These are phyloP conservation scores for Aspergillus clavatus DNA, from an alignment of 2,329 filamentous ascomycete species.

Conservation along the genomic window DNA sequence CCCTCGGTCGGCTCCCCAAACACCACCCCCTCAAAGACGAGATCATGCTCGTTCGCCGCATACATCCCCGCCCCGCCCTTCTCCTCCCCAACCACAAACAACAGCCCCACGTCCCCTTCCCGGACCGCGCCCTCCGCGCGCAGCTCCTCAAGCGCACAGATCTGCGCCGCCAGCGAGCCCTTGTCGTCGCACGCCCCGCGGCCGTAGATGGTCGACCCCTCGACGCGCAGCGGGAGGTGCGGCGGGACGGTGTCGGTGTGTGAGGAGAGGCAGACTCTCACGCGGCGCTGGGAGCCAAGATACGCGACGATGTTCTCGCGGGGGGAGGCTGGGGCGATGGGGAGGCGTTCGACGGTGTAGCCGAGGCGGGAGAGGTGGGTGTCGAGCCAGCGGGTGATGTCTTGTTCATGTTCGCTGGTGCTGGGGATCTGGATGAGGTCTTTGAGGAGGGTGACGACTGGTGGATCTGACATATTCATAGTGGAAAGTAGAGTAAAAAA, in stretches of 20 bases:
- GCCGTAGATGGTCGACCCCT: slow-evolving; percentile 55
- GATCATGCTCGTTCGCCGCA: slow-evolving; percentile 42
- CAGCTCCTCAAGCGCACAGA: slow-evolving; percentile 61
- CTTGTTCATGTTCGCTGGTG: slow-evolving; percentile 35
- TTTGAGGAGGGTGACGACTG: slow-evolving; percentile 27
- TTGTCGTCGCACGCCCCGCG: slow-evolving; percentile 61
- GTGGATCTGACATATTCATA: not conserved
- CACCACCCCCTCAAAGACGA: slow-evolving; percentile 45
- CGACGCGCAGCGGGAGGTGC: slow-evolving; percentile 59
- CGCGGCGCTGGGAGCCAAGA: slow-evolving; percentile 24
- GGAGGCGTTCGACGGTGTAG: slow-evolving; percentile 36
- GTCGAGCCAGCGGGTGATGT: slow-evolving; percentile 33
- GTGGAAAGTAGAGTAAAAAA: too few relatives aligned
- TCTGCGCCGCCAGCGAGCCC: slow-evolving; percentile 66
- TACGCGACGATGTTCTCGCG: slow-evolving; percentile 41
- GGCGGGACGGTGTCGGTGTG: slow-evolving; percentile 72
- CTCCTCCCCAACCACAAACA: slow-evolving; percentile 59
- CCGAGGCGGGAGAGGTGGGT: slow-evolving; percentile 29
- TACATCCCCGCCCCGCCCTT: slow-evolving; percentile 54
- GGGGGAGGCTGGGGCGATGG: slow-evolving; percentile 28
- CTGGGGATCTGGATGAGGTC: slow-evolving; percentile 35
- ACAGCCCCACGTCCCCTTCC: slow-evolving; percentile 53
- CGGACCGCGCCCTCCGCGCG: slow-evolving; percentile 38
- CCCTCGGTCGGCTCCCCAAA: slow-evolving; percentile 55
- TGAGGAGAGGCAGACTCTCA: slow-evolving; percentile 40